These are phyloP conservation scores for Penicillium arizonense DNA, from an alignment of 495 filamentous ascomycete species.

Conservation along the genomic window DNA sequence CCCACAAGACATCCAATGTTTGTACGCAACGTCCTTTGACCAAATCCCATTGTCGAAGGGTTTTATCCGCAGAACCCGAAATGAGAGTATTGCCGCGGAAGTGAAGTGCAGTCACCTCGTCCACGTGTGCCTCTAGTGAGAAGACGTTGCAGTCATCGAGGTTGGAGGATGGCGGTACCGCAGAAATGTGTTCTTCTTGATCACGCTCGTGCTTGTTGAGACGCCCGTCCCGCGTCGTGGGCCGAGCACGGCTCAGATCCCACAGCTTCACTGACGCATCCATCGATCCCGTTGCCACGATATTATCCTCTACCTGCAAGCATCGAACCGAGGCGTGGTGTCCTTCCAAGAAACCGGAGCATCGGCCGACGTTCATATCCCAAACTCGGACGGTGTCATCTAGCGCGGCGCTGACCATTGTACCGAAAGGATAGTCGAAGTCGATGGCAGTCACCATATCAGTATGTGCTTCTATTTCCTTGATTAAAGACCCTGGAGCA, in stretches of 20 bases:
- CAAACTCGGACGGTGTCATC: constrained; percentile 97
- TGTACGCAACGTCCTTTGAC: constrained; percentile 94
- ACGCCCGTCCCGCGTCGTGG: constrained; percentile 55
- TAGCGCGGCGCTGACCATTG: constrained; percentile 89
- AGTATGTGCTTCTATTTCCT: constrained; percentile 81
- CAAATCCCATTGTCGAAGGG: constrained; percentile 94
- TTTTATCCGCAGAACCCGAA: constrained; percentile 96
- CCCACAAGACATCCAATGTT: constrained; percentile 98
- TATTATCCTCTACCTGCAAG: constrained; percentile 92
- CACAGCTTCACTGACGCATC: constrained; percentile 94
- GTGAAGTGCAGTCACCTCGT: constrained; percentile 90
- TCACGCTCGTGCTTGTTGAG: constrained; percentile 64
- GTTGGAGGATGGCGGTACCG: constrained; percentile 61
- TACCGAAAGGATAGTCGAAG: constrained; percentile 94
- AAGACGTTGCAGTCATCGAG: constrained; percentile 87
- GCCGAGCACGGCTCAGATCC: constrained; percentile 77
- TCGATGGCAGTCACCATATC: constrained; percentile 90
- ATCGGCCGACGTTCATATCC: constrained; percentile 91
- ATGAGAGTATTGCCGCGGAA: constrained; percentile 86
- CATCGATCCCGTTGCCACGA: constrained; percentile 92
- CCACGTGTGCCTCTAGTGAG: constrained; percentile 85
- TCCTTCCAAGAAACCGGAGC: constrained; percentile 86
- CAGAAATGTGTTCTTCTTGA: constrained; percentile 54
- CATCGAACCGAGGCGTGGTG: constrained; percentile 93
- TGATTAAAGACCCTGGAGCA: constrained; percentile 84